Evolutionary conservation across 1,139 yeast species (phyloP), one percentile per base, ranked within the genome.

Genomic region (Debaryomycetaceae sp.): DNA sequence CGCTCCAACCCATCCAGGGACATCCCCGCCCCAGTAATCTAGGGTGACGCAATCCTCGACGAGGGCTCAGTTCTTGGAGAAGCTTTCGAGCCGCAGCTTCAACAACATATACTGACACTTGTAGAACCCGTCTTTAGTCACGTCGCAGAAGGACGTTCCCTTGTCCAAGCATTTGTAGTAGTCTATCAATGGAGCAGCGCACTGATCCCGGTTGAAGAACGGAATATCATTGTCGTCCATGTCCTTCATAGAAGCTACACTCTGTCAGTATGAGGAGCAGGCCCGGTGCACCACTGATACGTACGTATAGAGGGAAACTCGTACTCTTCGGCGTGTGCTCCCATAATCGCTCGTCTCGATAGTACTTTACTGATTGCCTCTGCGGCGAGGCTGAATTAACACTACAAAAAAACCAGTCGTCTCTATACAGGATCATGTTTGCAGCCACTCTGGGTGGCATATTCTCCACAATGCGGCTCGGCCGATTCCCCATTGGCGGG

Each of bases 151-250:
- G 2, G 67, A 57, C 13, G 62, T 58, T 2, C 70, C 71, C 42
- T 62, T 63, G 40, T 60, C 62, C 33, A 64, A 62, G 42, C 71
- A 64, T 38, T 62, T 56, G 44, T 60, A 64, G 49, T 64, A 64
- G 32, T 53, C 49, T 36, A 64, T 63, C 41, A 62, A 57, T 38
- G 53, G 67, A 28, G 65, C 55, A 27, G 71, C 70, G 50, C 71
- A 64, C 35, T 51, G 56, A 44, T 64, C 71, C 51, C 71, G 58
- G 49, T 64, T 50, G 37, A 58, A 49, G 44, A 63, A 63, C 13
- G 71, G 70, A 24, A 64, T 68, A 31, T 62, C 55, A 34, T 56
- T 47, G 24, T 52, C 60, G 38, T 64, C 70, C 49, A 64, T 53
- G 35, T 62, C 68, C 37, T 54, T 41, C 41, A 55, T 62, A 22